Evolutionary conservation across 805 yeast species (phyloP), one percentile per base, ranked within the genome.

Genomic region (Spathaspora passalidarum): DNA sequence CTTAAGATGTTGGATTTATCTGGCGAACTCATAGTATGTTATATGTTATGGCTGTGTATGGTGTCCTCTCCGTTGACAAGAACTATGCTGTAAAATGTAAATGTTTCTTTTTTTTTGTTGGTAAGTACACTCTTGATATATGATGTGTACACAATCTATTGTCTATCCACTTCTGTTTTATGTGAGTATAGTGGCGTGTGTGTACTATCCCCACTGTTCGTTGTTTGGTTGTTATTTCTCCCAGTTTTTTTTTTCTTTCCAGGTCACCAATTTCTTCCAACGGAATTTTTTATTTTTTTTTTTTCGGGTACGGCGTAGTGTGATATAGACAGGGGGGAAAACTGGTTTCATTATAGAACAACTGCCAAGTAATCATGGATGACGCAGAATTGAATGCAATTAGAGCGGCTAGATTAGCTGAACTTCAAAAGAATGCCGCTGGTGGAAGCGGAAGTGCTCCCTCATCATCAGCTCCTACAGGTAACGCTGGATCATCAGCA

Each of bases 351-450:
- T 19, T n/a, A 18, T 36, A 36, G 19, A 8, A 17, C 23, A 55
- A 22, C 6, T 7, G 14, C 34, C 34, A 29, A 29, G 16, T 11
- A n/a, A n/a, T n/a, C n/a, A 89, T 90, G 96, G 96, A 88, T 56
- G 92, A 89, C 61, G 66, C 82, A 18, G 99, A 92, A 65, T 72
- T 92, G 48, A 82, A 84, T 55, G 97, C 97, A 25, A 87, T 92
- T 52, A 80, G 98, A 56, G 89, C 88, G 38, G 97, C 97, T n/a
- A 79, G 98, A 54, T 66, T 92, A 55, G 84, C 85, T 19, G 96
- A 92, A 65, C 71, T 92, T 50, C 95, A 87, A 62, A 73, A 77
- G 50, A 75, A 74, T 49, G 63, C 78, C 1, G 78, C 77, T 14
- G 55, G 49, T 41, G 78, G 77, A n/a, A 53, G 49, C 40, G 34